These are phyloP conservation scores for Fusarium sp. DNA, from an alignment of 2,329 filamentous ascomycete species.

Conservation along the genomic window DNA sequence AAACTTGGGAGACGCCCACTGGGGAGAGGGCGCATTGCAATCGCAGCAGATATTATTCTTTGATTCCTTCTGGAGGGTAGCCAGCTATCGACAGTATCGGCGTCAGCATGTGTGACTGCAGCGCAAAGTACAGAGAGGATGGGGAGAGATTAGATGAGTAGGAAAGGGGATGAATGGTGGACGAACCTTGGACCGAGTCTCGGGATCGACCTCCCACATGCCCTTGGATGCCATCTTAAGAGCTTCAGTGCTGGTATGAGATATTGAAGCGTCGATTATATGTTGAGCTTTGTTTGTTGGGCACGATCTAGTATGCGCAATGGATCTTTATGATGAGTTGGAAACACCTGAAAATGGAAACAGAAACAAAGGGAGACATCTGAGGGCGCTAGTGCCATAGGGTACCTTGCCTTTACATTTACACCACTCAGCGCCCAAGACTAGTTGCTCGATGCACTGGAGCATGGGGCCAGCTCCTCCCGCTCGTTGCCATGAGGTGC, in stretches of 20 bases:
- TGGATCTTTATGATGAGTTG: constrained; percentile 15
- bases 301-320: neutral
- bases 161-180: constrained; percentile 7
- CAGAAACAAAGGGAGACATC: constrained; percentile 25
- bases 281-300: neutral
- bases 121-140: neutral
- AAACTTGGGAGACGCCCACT: constrained; percentile 98
- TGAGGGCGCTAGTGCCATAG: constrained; percentile 22
- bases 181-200: constrained; percentile 90
- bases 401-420: neutral
- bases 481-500: constrained; percentile 3
- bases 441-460: constrained; percentile 6
- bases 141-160: neutral
- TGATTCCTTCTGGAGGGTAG: constrained; percentile 88
- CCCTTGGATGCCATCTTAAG: constrained; percentile 71
- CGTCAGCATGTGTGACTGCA: constrained; percentile 23
- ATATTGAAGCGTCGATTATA: constrained; percentile 1
- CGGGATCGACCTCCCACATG: constrained; percentile 99
- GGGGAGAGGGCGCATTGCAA: constrained; percentile 92
- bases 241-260: neutral
- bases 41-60: constrained; percentile 94
- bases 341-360: constrained; percentile 26
- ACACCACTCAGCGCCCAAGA: constrained; percentile 29
- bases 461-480: constrained; percentile 22
- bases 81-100: constrained; percentile 66